Conservation (phyloP, 139 green algal species). For the Asterochloris erici region DNA sequence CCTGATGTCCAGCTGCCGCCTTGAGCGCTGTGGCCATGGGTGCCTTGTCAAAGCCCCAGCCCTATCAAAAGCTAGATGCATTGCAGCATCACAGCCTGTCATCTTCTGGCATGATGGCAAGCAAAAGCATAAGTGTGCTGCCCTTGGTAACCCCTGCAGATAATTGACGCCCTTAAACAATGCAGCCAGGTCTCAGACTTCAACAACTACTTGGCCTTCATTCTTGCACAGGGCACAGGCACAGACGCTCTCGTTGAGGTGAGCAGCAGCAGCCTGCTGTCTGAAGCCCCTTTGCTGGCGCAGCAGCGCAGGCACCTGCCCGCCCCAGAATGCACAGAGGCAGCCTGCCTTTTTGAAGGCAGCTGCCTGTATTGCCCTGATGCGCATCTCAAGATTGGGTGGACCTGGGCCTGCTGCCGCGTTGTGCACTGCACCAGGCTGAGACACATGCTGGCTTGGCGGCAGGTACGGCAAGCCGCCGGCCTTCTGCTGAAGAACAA, state of each 20-base stretch:
- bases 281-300: neutral
- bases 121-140: neutral
- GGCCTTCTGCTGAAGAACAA: conserved; percentile 97
- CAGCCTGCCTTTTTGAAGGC: too few species aligned
- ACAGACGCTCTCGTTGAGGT: conserved; percentile 58
- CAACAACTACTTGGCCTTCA: conserved; percentile 91
- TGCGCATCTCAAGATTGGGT: too few species aligned
- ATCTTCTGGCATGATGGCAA: neutral
- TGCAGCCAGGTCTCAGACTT: conserved; percentile 84
- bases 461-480: conserved; percentile 85
- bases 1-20: neutral
- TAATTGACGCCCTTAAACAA: conserved; percentile 80
- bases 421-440: neutral
- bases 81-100: neutral
- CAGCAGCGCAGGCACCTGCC: too few species aligned
- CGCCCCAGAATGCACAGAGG: too few species aligned
- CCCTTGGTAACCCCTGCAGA: conserved; percentile 45
- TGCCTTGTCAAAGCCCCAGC: neutral
- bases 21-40: neutral
- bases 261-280: conserved; percentile 31
- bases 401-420: too few species aligned
- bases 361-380: too few species aligned
- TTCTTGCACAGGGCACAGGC: conserved; percentile 61
- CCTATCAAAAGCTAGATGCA: neutral
- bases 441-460: neutral